Evolutionary conservation across 1,139 yeast species (phyloP).

Genomic region (Sugiyamaella pinicola): DNA sequence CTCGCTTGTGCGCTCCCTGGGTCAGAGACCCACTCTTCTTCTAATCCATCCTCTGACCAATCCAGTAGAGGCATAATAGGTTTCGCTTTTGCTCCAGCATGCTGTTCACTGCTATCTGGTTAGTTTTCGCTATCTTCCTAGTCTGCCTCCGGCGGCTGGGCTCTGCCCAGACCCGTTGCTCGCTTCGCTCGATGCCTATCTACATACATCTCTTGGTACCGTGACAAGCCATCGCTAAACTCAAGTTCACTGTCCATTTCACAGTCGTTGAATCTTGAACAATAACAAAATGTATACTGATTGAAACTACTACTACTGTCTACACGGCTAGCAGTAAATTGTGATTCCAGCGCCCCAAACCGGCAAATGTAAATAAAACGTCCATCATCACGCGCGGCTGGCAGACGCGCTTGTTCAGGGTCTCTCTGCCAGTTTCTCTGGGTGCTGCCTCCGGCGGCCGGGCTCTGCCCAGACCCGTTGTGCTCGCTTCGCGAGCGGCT

Average conservation of each 20-base stretch:
- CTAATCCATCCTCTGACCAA: conserved; percentile 22
- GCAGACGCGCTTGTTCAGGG: background rate
- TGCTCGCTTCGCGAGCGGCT: too few species aligned
- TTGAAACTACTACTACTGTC: background rate
- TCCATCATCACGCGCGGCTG: background rate
- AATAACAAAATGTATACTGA: too few species aligned
- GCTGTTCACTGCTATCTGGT: background rate
- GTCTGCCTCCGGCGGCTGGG: conserved; percentile 1
- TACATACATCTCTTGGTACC: conserved; percentile 8
- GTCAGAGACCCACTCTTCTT: conserved; percentile 14
- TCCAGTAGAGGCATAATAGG: conserved; percentile 11
- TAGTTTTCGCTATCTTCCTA: background rate
- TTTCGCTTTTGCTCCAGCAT: background rate
- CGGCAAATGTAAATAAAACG: conserved; percentile 11
- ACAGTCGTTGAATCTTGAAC: background rate
- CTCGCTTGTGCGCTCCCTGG: background rate
- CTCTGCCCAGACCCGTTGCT: background rate
- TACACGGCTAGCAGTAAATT: conserved; percentile 2
- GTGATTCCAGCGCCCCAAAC: conserved; percentile 1
- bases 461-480: too few species aligned
- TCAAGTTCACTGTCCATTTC: conserved; percentile 15
- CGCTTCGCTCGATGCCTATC: background rate
- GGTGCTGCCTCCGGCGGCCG: background rate
- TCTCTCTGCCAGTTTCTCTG: background rate
- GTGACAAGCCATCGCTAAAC: conserved; percentile 13